These are phyloP conservation scores for Ormosia emarginata DNA, from an alignment of 306 rosid species.

Conservation along the genomic window DNA sequence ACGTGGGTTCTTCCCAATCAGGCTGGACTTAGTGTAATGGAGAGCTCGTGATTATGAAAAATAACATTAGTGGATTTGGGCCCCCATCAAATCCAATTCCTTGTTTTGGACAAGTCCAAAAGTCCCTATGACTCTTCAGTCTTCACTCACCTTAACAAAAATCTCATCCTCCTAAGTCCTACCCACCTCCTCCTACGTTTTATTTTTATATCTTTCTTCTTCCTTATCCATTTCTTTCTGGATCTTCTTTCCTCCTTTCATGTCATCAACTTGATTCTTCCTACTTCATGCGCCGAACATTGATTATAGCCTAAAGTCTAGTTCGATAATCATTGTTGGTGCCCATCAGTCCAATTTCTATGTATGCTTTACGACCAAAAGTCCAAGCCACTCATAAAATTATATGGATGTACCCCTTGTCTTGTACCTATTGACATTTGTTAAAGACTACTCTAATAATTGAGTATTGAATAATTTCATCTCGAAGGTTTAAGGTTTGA, in stretches of 20 bases:
- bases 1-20: too few relatives aligned
- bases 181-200: background rate
- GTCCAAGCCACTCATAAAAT: background rate
- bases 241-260: background rate
- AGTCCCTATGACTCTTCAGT: background rate
- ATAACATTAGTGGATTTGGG: background rate
- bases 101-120: background rate
- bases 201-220: background rate
- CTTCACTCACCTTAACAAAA: background rate
- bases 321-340: constrained; percentile 5
- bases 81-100: background rate
- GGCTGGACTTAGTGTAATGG: too few relatives aligned
- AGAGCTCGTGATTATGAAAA: too few relatives aligned
- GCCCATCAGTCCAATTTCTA: background rate
- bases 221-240: background rate
- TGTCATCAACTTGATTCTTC: background rate
- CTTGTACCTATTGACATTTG: background rate
- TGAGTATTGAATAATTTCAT: background rate
- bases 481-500: background rate
- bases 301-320: background rate
- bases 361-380: constrained; percentile 17
- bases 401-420: background rate
- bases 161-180: background rate
- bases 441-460: background rate
- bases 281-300: background rate